Evolutionary conservation across 257 asterid genomes (phyloP).

Genomic region (Nicotiana otophora): DNA sequence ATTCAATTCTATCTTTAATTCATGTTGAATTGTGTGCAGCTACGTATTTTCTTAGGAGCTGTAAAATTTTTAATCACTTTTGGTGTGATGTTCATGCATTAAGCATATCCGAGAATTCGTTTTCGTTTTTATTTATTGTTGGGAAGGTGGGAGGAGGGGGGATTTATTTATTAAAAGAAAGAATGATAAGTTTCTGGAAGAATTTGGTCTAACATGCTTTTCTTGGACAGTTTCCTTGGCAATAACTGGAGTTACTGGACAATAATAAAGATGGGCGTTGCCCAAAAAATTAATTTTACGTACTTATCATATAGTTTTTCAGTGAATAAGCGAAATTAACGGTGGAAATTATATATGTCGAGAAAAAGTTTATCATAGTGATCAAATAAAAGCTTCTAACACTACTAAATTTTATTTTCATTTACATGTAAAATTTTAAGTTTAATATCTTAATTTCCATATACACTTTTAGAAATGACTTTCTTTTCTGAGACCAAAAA

Average conservation of each 20-base stretch:
- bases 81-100: neutral
- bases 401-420: neutral
- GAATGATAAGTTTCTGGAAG: neutral
- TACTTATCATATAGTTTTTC: no score
- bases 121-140: neutral
- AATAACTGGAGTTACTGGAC: no score
- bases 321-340: no score
- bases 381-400: neutral
- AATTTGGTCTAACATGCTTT: neutral
- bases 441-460: neutral
- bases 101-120: neutral
- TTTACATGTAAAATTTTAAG: no score
- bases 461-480: neutral
- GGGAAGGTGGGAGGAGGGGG: neutral
- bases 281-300: no score
- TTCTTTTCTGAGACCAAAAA: neutral
- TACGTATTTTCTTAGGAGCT: no score
- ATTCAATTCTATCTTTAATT: neutral
- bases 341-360: neutral
- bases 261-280: no score
- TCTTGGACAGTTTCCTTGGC: neutral
- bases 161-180: neutral
- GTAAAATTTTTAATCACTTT: no score
- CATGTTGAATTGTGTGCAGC: neutral
- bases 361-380: neutral